phyloP scores from a whole-genome alignment of 805 yeast species.

The Komagataella phaffii region DNA sequence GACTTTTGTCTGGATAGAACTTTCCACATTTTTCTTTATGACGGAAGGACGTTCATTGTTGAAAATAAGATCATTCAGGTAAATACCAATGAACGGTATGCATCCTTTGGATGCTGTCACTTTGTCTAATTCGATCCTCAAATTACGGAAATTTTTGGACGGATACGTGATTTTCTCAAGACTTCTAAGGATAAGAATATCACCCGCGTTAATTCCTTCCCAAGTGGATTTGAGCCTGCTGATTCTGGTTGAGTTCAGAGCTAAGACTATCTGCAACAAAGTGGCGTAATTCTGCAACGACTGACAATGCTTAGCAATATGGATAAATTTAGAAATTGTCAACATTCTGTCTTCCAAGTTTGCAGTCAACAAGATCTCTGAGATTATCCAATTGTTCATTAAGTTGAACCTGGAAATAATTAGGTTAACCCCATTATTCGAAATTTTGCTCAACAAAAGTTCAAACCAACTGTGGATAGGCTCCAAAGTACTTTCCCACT shows the following conservation, averaged over 20 bases:
- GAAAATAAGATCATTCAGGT: constrained; percentile 68
- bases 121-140: constrained; percentile 50
- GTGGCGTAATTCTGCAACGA: constrained; percentile 74
- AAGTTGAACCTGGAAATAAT: constrained; percentile 79
- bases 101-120: constrained; percentile 60
- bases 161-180: constrained; percentile 68
- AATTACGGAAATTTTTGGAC: constrained; percentile 50
- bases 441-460: constrained; percentile 29
- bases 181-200: constrained; percentile 49
- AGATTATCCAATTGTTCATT: constrained; percentile 83
- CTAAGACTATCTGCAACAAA: constrained; percentile 75
- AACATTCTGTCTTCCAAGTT: constrained; percentile 44
- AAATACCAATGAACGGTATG: constrained; percentile 82
- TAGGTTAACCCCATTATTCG: constrained; percentile 55
- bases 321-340: constrained; percentile 77
- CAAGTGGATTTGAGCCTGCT: constrained; percentile 56
- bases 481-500: constrained; percentile 53
- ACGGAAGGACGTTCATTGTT: constrained; percentile 52
- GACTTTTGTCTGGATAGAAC: constrained; percentile 2
- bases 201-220: constrained; percentile 61
- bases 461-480: constrained; percentile 80
- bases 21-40: constrained; percentile 12
- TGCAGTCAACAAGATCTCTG: constrained; percentile 69
- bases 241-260: constrained; percentile 55
- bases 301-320: constrained; percentile 66